Evolutionary conservation across 495 filamentous ascomycete genomes (phyloP), one percentile per base, ranked within the genome.

Genomic region (Trichoderma parareesei): DNA sequence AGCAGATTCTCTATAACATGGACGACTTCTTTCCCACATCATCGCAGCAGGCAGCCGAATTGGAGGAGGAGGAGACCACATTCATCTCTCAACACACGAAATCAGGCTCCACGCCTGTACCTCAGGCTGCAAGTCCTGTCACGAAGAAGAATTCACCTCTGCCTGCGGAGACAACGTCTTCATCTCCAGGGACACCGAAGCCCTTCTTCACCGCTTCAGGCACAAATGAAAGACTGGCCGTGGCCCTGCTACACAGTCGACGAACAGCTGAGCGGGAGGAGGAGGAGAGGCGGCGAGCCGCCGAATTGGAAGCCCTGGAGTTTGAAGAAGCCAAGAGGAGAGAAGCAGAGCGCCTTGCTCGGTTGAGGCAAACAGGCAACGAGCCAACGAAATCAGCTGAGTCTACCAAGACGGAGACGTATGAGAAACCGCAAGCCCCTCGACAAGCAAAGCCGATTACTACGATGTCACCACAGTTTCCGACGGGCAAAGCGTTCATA

Each of bases 21-120:
- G 79, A 82, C 61, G 77, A 81, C 27, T 74, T 80, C n/a, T 75
- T 82, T 38, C 80, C 80, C 0, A 77, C 74, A 16, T 75, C 78
- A 8, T 78, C 78, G 0, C 81, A 84, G 67, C 75, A 78, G 66
- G 71, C 68, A 0, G 71, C 75, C 11, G 81, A 84, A 66, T 64
- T 81, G 16, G 74, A 75, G 20, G 76, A 76, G 43, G 63, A 63
- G 40, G 62, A 69, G 13, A 61, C 37, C 16, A 20, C 60, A 42
- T 41, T 61, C 16, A 43, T 33, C 38, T 43, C 60, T 41, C 59
- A 14, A 16, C 60, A 37, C 0, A 11, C n/a, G 5, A 61, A 61
- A 40, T 11, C 60, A 20, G 4, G 8, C 6, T 33, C 2, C 11
- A 4, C 5, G 13, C 38, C 60, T 43, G 3, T 4, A 40, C 13